Percentiles rank a stretch among this genome's conserved stretches.
Conservation (phyloP, 495 filamentous ascomycete genomes). For the Cercophora newfieldiana region DNA sequence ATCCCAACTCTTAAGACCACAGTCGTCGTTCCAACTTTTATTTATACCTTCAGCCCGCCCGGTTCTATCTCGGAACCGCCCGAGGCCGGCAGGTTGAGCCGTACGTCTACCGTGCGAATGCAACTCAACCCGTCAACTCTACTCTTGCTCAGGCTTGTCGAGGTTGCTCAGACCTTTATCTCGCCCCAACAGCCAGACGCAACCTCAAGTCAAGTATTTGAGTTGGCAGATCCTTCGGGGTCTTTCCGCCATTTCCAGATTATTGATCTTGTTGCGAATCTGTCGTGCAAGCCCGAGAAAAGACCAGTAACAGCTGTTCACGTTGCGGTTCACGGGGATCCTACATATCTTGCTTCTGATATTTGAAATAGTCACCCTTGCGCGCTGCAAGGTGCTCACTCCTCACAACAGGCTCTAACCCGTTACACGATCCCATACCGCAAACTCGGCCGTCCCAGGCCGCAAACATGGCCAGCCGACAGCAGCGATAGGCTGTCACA, state of each 20-base stretch:
- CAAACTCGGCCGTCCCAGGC: not conserved
- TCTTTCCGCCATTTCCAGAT: not conserved
- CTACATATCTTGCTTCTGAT: slow-evolving; percentile 1
- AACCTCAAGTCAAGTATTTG: not conserved
- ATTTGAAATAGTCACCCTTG: slow-evolving; percentile 17
- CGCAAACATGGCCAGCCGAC: too few species aligned
- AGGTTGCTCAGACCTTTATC: not conserved
- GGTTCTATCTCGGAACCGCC: not conserved
- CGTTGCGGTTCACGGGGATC: not conserved
- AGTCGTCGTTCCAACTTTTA: not conserved
- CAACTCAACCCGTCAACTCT: not conserved
- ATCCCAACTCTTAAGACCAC: not conserved
- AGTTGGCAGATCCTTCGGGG: not conserved
- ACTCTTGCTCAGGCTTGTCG: not conserved
- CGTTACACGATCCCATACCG: not conserved
- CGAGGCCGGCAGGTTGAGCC: slow-evolving; percentile 5
- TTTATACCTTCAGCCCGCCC: not conserved
- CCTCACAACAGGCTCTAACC: not conserved
- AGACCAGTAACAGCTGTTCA: not conserved
- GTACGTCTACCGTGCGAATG: not conserved
- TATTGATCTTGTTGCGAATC: not conserved
- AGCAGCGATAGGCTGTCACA: too few species aligned
- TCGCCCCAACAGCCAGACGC: too few species aligned
- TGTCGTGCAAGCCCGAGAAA: not conserved
- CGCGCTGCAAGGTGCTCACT: not conserved